Conservation (phyloP, 805 yeast genomes). For the Cyberlindnera sargentensis region DNA sequence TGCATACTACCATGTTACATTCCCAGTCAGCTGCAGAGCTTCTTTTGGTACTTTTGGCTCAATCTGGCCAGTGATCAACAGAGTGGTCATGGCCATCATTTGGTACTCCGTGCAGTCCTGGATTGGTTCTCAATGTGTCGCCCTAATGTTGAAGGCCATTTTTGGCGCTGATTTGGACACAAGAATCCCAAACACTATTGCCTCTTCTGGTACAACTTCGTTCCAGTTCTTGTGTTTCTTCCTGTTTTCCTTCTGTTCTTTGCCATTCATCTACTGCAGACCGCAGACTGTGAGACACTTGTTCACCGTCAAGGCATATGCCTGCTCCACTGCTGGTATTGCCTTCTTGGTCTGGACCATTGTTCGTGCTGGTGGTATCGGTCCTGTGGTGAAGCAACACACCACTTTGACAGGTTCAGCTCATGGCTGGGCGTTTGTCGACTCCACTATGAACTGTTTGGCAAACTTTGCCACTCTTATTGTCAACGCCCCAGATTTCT, state of each 20-base stretch:
- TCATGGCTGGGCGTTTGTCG: conserved; percentile 79
- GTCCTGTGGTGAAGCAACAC: conserved; percentile 58
- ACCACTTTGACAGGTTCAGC: conserved; percentile 48
- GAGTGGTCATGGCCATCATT: conserved; percentile 81
- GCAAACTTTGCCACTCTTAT: conserved; percentile 86
- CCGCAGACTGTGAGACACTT: conserved; percentile 81
- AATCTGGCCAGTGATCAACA: conserved; percentile 80
- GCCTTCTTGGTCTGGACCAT: conserved; percentile 81
- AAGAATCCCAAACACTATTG: conserved; percentile 57
- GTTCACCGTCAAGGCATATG: conserved; percentile 72
- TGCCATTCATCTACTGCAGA: conserved; percentile 75
- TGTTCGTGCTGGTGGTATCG: conserved; percentile 73
- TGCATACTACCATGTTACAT: conserved; percentile 70
- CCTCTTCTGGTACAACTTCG: conserved; percentile 57
- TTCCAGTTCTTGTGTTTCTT: conserved; percentile 71
- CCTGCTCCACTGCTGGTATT: conserved; percentile 80
- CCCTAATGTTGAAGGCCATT: conserved; percentile 67
- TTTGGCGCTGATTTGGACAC: conserved; percentile 60
- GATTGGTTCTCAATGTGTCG: conserved; percentile 80
- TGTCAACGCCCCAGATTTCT: conserved; percentile 83
- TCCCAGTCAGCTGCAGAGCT: conserved; percentile 77
- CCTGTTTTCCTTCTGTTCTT: conserved; percentile 71
- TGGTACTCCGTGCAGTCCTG: conserved; percentile 89
- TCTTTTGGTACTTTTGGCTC: conserved; percentile 89
- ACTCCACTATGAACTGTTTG: conserved; percentile 71